Base-by-base conservation (phyloP, 1,139 yeast genomes). In the Eremothecium coryli region DNA sequence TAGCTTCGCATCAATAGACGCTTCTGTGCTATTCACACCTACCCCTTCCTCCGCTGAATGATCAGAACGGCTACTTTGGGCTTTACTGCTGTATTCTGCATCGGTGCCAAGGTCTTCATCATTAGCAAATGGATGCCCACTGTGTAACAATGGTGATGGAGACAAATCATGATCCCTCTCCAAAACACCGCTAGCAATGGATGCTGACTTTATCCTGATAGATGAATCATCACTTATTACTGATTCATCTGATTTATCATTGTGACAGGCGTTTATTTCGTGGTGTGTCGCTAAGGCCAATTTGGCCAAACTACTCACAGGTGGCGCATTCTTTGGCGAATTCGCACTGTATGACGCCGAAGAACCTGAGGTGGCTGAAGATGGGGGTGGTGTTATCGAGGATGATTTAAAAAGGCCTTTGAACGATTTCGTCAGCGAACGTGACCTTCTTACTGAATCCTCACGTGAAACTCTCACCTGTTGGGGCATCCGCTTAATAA, bases 371-470 rank as follows among this genome's bases (percentile, higher is more conserved):
- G 25, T 30, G 9, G 36, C 13, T 23, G 31, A 29, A 14, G 37
- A 24, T 11, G 35, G 26, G 12, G 39, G 37, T 9, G 41, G 26
- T 3, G 32, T 28, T 18, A 39, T 18, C 8, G 30, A 26, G 20
- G n/a, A 14, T 9, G 38, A 38, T 32, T 44, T 51, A 31, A 54
- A 54, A 5, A 54, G 38, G 6, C 54, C 52, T 32, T 49, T 50
- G 9, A 54, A 34, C 6, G 58, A 52, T 31, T 45, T 50, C 6
- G 58, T 51, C 11, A 54, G 33, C 2, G 58, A 52, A 26, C 54
- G 35, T 9, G 43, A 37, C 21, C 43, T 29, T 26, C 35, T 37
- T 26, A 37, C 29, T 22, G 39, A 35, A 20, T 26, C 18, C 11
- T 39, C 40, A 26, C 31, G 21, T 4, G 33, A 31, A 13, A 31